Percentiles rank a stretch among this genome's conserved stretches.
Evolutionary conservation across 169 alveolate species (phyloP).

Genomic region (Plasmodium yoelii): DNA sequence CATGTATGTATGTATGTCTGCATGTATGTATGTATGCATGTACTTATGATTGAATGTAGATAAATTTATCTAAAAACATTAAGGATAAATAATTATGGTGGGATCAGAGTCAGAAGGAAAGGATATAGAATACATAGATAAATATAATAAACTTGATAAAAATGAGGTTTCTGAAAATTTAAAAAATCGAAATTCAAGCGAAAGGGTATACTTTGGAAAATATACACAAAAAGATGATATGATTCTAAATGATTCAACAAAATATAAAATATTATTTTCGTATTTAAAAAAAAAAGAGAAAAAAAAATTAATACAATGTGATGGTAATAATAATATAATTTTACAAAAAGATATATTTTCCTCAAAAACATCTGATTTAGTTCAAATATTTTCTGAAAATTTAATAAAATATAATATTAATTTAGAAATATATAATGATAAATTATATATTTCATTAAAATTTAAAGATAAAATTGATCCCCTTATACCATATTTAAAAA

Average conservation of each 20-base stretch:
- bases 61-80: background rate
- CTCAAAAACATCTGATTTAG: background rate
- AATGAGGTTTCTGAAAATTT: background rate
- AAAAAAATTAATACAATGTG: background rate
- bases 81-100: background rate
- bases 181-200: background rate
- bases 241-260: background rate
- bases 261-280: background rate
- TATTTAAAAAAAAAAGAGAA: background rate
- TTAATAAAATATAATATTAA: constrained; percentile 28
- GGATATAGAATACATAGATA: background rate
- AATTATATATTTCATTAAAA: constrained; percentile 24
- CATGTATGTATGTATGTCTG: background rate
- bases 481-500: constrained; percentile 10
- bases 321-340: background rate
- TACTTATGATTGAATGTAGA: background rate
- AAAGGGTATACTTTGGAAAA: background rate
- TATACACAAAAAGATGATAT: background rate
- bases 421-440: constrained; percentile 10
- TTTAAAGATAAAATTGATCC: constrained; percentile 11
- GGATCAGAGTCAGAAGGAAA: background rate
- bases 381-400: constrained; percentile 20
- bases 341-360: background rate
- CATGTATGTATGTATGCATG: background rate
- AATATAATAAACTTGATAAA: background rate